These are phyloP conservation scores for Aquilaria agallochum DNA, from an alignment of 441 rosid species.

Conservation along the genomic window DNA sequence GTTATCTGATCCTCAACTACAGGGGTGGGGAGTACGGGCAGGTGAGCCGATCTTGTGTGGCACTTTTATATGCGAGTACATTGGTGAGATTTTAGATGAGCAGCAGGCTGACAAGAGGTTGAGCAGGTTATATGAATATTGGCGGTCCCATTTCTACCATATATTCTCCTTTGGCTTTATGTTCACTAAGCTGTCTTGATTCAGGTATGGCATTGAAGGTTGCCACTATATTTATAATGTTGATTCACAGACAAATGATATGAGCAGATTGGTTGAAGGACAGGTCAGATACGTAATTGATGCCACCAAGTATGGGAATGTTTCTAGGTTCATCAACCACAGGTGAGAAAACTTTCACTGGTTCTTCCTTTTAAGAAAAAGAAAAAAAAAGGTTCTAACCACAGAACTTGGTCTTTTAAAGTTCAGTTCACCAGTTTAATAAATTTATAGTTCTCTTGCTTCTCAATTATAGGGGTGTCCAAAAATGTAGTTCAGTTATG, in stretches of 20 bases:
- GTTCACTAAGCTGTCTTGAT: constrained; percentile 16
- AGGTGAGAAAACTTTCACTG: constrained; percentile 42
- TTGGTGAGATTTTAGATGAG: constrained; percentile 81
- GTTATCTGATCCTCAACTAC: constrained; percentile 13
- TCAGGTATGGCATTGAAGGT: constrained; percentile 61
- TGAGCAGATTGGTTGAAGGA: constrained; percentile 80
- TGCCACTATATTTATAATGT: constrained; percentile 61
- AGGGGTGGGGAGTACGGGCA: constrained; percentile 99
- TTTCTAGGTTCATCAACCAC: constrained; percentile 94
- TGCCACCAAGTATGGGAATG: constrained; percentile 77
- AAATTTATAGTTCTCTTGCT: too few relatives aligned
- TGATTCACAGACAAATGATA: constrained; percentile 69
- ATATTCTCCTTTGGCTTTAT: constrained; percentile 5
- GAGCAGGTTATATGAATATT: constrained; percentile 44
- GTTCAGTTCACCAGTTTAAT: too few relatives aligned
- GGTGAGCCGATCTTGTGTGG: constrained; percentile 84
- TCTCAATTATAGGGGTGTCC: too few relatives aligned
- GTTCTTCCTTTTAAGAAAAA: too few relatives aligned
- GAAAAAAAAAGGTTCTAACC: too few relatives aligned
- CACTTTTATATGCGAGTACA: constrained; percentile 80
- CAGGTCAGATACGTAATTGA: constrained; percentile 60
- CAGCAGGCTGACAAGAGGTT: constrained; percentile 66
- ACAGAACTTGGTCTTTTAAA: too few relatives aligned
- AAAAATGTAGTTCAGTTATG: too few relatives aligned
- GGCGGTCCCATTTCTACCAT: constrained; percentile 7